Evolutionary conservation across 306 rosid species (phyloP), one percentile per base, ranked within the genome.

Genomic region (Trichosanthes cucumerina): DNA sequence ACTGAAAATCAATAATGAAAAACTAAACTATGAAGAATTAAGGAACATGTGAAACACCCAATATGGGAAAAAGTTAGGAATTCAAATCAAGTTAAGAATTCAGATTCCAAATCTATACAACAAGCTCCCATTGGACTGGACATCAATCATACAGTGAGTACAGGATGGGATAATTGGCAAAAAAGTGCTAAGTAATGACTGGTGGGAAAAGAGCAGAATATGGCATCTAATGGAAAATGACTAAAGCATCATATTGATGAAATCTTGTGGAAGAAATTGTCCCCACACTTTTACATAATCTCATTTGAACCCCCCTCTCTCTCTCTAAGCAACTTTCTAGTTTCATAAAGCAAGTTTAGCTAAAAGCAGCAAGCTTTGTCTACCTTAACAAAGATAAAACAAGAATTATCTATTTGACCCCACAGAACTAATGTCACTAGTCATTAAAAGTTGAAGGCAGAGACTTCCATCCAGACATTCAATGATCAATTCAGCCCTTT

Each of bases 391-490:
- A 50, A 31, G 64, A 49, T 52, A 64, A 21, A 44, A 78, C 28
- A 52, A 33, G 21, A 28, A 50, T 9, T 33, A 75, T 57, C 14
- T 21, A 39, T 34, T 36, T 76, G 79, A 76, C 79, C 79, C 79
- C 79, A 76, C 68, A 54, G 21, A 44, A 76, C 53, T 24, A 76
- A 53, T 53, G 66, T 56, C 66, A 54, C 49, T 11, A 74, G 44
- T 74, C 78, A 28, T 28, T 75, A 33, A 75, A 31, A 36, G 78
- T 49, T 75, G 64, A 75, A 75, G 65, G 64, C 19, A 53, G 64
- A 75, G 58, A 26, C 58, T 72, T 72, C 59, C n/a, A 70, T 70
- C 58, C 41, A 72, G 24, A 72, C 58, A 73, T 49, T 73, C 78
- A 49, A 49, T 72, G 43, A 72, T 46, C 58, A 26, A 72, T 46